Percentiles rank a stretch among this genome's conserved stretches.
Conservation (phyloP, 352 stramenopile species). For the Phytophthora fragariae region DNA sequence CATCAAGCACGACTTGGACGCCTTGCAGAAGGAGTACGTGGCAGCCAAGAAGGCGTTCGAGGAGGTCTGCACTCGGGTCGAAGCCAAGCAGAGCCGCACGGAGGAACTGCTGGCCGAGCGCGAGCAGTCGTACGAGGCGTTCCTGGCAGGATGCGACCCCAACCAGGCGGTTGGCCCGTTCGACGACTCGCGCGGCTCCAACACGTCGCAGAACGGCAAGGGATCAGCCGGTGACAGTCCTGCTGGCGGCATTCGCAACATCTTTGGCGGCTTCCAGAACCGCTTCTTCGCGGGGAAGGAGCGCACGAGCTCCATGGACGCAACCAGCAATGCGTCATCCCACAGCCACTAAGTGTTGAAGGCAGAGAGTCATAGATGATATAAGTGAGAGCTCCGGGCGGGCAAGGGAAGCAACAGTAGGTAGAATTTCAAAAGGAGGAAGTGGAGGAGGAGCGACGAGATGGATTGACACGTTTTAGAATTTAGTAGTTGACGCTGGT, state of each 20-base stretch:
- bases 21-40: conserved; percentile 81
- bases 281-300: conserved; percentile 77
- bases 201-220: conserved; percentile 47
- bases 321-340: conserved; percentile 42
- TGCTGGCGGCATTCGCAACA: conserved; percentile 55
- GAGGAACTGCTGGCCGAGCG: conserved; percentile 77
- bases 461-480: conserved; percentile 41
- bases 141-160: conserved; percentile 69
- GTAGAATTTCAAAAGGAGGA: conserved; percentile 21
- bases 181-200: conserved; percentile 37
- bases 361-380: conserved; percentile 29
- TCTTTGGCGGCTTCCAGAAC: conserved; percentile 77
- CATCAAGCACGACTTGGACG: conserved; percentile 83
- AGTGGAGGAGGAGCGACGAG: conserved; percentile 10
- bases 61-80: conserved; percentile 69
- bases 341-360: conserved; percentile 35
- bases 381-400: conserved; percentile 3
- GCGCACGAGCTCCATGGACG: conserved; percentile 65
- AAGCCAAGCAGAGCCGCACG: conserved; percentile 76
- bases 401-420: conserved; percentile 27
- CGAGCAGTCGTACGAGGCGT: conserved; percentile 78
- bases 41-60: conserved; percentile 86
- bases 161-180: conserved; percentile 26
- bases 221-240: conserved; percentile 50
- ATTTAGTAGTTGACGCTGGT: conserved; percentile 39